Percentiles rank a stretch among this genome's conserved stretches.
Conservation (phyloP, 225 moss, liverwort and hornwort genomes). For the Asterella californica region DNA sequence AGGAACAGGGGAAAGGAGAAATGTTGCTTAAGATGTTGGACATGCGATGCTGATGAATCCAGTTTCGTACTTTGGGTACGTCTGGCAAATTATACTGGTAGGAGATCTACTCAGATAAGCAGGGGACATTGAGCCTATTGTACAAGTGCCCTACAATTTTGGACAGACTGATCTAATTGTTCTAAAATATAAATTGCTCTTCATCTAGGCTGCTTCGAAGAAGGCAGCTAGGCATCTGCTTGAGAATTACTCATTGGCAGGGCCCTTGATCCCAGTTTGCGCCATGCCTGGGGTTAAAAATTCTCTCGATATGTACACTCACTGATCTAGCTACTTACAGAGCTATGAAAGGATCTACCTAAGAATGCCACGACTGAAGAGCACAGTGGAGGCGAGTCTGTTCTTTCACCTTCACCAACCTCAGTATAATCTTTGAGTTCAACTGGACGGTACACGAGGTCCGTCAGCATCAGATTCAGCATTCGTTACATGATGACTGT, state of each 20-base stretch:
- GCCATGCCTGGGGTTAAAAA: neutral
- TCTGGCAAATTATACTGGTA: constrained; percentile 1
- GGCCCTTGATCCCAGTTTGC: neutral
- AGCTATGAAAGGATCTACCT: neutral
- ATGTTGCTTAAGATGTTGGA: neutral
- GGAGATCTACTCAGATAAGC: constrained; percentile 13
- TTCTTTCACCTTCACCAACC: neutral
- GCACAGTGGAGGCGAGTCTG: neutral
- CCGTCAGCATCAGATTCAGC: constrained; percentile 20
- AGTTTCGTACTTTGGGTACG: neutral
- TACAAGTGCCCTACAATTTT: constrained; percentile 31
- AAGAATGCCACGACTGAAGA: neutral
- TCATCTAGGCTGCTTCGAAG: neutral
- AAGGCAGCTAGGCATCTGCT: neutral
- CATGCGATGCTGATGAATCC: neutral
- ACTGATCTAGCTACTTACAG: neutral
- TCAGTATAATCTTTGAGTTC: neutral
- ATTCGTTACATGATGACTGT: neutral
- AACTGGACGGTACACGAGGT: constrained; percentile 25
- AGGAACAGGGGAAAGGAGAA: too few relatives aligned
- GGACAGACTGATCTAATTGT: constrained; percentile 14
- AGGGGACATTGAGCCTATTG: constrained; percentile 27
- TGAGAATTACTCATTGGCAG: too few relatives aligned
- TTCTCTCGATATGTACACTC: constrained; percentile 5
- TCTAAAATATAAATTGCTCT: neutral